Evolutionary conservation across 306 rosid species (phyloP), one percentile per base, ranked within the genome.

Genomic region (Prinsepia uniflora): DNA sequence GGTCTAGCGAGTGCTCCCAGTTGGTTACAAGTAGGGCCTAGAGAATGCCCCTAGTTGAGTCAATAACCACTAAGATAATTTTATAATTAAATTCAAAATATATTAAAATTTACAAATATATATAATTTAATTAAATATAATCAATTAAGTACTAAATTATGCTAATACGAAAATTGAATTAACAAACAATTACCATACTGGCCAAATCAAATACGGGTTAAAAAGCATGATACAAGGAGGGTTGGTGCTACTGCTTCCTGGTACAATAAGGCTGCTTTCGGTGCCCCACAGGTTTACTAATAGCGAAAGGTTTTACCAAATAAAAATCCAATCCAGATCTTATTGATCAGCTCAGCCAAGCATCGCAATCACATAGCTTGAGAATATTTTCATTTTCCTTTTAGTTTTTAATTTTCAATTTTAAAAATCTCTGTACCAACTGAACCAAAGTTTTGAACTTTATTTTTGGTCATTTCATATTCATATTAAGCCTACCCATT

Each of bases 291-390:
- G 24, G 68, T 56, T 52, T 68, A 57, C 63, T 64, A 68, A 74
- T 61, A 40, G 75, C 72, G 55, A 22, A 55, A 45, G 36, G 47
- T 77, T 77, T 70, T 45, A 43, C 60, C 75, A 41, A 52, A 62
- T 61, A 47, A 67, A 78, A 72, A 66, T 76, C 84, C 67, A 65
- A 71, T 65, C 54, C 76, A 18, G 75, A 78, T 78, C 72, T 75
- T 61, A 62, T 48, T 59, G 36, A 30, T 30, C 71, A 50, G 43
- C 63, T 20, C 63, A 57, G 10, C 67, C 72, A 58, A 73, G 66
- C 74, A 75, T 24, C 30, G 73, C 24, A 36, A 75, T 24, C 30
- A 70, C 24, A 22, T 59, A 11, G 9, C 36, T 30, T 30, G 36
- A 52, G 73, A 70, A 70, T 70, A 82, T 68, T 69, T 34, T 52